Base-by-base conservation (phyloP, 1,139 yeast species). In the Magnusiomyces suaveolens region DNA sequence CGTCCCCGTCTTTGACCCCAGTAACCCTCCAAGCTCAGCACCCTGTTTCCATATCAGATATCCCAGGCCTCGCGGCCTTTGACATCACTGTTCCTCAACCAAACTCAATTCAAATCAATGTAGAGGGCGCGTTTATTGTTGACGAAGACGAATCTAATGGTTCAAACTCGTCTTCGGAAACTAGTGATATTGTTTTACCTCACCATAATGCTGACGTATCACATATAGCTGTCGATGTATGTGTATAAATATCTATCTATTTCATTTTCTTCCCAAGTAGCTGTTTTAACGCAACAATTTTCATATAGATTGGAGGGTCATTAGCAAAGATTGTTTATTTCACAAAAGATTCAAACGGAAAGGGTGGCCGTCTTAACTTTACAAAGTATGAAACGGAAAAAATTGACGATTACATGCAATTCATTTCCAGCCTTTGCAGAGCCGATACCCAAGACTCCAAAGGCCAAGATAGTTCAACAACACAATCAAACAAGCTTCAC, bases 271-370 rank as follows among this genome's bases (percentile, higher is more conserved):
- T n/a, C n/a, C n/a, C n/a, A n/a, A n/a, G n/a, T n/a, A n/a, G n/a
- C 24, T 23, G 29, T 49, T 3, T 8, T 16, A 41, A 41, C 23
- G 2, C 3, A 21, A 18, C 26, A 23, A 21, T 20, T 23, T 12
- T 33, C 12, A 26, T 18, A 12, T 52, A 55, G 57, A 90, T 92
- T 59, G 99, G 99, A 32, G 99, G 99, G 0, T 84, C 97, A 0
- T 72, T 92, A 56, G 92, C 97, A 16, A 92, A 92, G 67, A 76
- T 92, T 49, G 95, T 90, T 1, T 92, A 87, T 65, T 85, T 88
- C 73, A 76, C 90, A 52, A 75, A 78, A 55, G 74, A 75, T 49
- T 62, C 61, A 56, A 62, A 58, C 48, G 62, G 62, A 41, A 68
- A 68, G 16, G 95, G 95, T 8, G 95, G 96, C 1, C 75, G 82